Base-by-base conservation (phyloP, 805 yeast genomes). In the Jamesozyma gamospora region DNA sequence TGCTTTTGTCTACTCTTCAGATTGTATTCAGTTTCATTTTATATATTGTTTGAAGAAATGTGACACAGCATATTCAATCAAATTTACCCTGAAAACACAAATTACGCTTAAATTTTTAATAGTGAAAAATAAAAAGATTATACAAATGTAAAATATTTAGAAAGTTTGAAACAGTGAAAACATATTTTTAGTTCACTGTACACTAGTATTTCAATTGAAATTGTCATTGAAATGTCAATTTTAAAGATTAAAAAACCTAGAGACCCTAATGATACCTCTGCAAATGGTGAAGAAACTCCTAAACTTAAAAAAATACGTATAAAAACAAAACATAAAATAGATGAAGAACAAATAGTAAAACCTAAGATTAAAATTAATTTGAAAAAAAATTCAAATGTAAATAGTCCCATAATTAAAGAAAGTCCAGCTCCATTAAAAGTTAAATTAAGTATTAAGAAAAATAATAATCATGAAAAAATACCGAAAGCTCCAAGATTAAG, bases 401-500 rank as follows among this genome's bases (percentile, higher is more conserved):
- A 14, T 21, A 21, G 24, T 24, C 31, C 29, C 11, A 4, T 5
- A n/a, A 36, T 27, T 32, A 37, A n/a, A 35, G 45, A 34, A 9
- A 37, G 28, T 10, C 13, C 36, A 12, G 39, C 44, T 44, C 42
- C 44, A 3, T 36, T 51, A 41, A 51, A 52, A 32, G 42, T 56
- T 11, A 55, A 52, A 31, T 34, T 53, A 27, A 49, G 49, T 35
- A 32, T 52, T 18, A 62, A 54, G 40, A 56, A 60, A 6, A 52
- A 49, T 39, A 38, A 52, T 5, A 56, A 55, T 34, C 45, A 56
- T 15, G 57, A 57, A 24, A 51, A 50, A 32, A 49, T 53, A 19
- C 50, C 50, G n/a, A 54, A 49, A 34, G 47, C 59, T 2, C 71
- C 77, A 8, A 57, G 74, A 28, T 67, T 79, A 43, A 58, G 76